Base-by-base conservation (phyloP, 306 rosid species). In the Cyamopsis tetragonoloba region DNA sequence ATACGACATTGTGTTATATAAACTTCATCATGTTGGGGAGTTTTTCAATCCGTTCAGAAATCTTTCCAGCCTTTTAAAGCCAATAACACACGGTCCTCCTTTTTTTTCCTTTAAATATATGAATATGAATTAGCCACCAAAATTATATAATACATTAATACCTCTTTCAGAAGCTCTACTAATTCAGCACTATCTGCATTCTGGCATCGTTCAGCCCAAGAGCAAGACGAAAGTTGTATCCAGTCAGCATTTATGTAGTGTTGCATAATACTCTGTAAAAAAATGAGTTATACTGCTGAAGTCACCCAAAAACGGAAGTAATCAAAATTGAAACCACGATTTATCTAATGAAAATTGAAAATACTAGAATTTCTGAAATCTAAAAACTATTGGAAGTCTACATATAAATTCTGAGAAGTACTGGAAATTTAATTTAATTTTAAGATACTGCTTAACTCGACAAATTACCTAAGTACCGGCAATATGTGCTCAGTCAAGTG, bases 131-230 rank as follows among this genome's bases (percentile, higher is more conserved):
- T 30, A 5, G 71, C 42, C 18, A 50, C 44, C 38, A 73, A 71
- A 71, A 49, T 55, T 81, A 68, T 31, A 14, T 51, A 15, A 2
- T 84, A 89, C 96, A 96, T 92, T 51, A 15, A 2, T 84, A 89
- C 96, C 98, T 92, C 96, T 73, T 75, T 87, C 62, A 87, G 85
- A 62, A 79, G 57, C 78, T 92, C 98, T 75, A 92, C 14, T 4
- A 44, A 71, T 76, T 85, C 95, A 61, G 98, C 98, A 71, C 83
- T 87, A 53, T 72, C 60, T 13, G 91, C 89, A 74, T 79, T 85
- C 71, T 76, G 80, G 65, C 96, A 87, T 51, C 75, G 76, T 17
- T 76, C 84, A 34, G 51, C 63, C 98, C 98, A 92, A 61, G 82
- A 71, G 54, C 69, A 73, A 65, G 58, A 79, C 14, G 89, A 84